A percentile compares a stretch with the other conserved stretches of the same genome.
Conservation (phyloP, 768 basidiomycete species). For the Boletus eberwhitei region DNA sequence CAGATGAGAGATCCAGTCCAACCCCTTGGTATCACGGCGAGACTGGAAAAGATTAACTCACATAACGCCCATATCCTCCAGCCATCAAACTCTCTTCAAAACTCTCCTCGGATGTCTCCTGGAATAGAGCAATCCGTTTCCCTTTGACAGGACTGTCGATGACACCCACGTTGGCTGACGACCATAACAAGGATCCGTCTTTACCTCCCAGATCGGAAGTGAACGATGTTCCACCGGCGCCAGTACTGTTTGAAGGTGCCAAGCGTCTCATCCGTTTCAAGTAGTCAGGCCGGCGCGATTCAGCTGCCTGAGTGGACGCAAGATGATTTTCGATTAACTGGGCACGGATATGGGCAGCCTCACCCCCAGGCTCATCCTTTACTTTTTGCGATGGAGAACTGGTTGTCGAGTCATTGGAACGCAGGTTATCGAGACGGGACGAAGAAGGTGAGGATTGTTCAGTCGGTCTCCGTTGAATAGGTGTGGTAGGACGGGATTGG, state of each 20-base stretch:
- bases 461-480: constrained; percentile 1
- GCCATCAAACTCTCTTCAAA: constrained; percentile 84
- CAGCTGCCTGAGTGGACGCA: constrained; percentile 49
- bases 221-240: constrained; percentile 11
- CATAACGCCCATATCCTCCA: constrained; percentile 76
- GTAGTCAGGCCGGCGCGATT: constrained; percentile 70
- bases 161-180: constrained; percentile 48
- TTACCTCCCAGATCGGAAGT: constrained; percentile 8
- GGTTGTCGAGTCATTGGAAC: neutral
- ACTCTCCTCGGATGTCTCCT: constrained; percentile 79
- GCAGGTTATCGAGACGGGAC: neutral
- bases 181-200: constrained; percentile 19
- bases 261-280: constrained; percentile 56
- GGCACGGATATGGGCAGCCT: constrained; percentile 58
- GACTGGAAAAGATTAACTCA: constrained; percentile 33
- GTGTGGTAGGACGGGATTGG: constrained; percentile 12
- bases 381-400: neutral
- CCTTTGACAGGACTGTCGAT: constrained; percentile 71
- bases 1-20: constrained; percentile 13
- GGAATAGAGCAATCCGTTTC: constrained; percentile 68
- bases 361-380: constrained; percentile 42
- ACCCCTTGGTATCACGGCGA: neutral
- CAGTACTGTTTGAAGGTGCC: constrained; percentile 33
- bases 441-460: neutral
- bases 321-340: constrained; percentile 49